These are phyloP conservation scores for Chrysoporthe cubensis DNA, from an alignment of 2,329 filamentous ascomycete genomes.

Conservation along the genomic window DNA sequence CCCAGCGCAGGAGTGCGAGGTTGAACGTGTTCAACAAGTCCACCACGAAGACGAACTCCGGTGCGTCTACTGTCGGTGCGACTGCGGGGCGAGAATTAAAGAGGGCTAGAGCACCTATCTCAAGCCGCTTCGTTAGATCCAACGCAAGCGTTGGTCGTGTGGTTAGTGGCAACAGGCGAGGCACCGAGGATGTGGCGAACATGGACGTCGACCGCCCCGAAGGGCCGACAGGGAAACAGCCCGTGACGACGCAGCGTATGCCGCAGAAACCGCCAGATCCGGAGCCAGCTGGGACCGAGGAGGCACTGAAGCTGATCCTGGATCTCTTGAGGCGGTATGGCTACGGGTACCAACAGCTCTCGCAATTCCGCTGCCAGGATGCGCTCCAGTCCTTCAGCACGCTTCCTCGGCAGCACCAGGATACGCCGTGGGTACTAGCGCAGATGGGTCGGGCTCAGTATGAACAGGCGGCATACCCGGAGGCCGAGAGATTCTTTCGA, in stretches of 20 bases:
- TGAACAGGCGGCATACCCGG: slow-evolving; percentile 82
- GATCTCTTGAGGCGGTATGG: slow-evolving; percentile 84
- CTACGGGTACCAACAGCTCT: slow-evolving; percentile 76
- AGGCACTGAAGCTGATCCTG: slow-evolving; percentile 76
- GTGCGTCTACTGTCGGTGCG: slow-evolving; percentile 59
- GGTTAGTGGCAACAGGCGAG: slow-evolving; percentile 88
- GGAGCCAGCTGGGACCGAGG: slow-evolving; percentile 70
- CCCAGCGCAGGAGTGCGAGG: slow-evolving; percentile 72
- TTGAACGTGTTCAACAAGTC: slow-evolving; percentile 72
- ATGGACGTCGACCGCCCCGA: slow-evolving; percentile 75
- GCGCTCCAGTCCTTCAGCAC: slow-evolving; percentile 75
- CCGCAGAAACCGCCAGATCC: slow-evolving; percentile 47
- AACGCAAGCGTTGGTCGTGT: slow-evolving; percentile 78
- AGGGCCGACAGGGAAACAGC: slow-evolving; percentile 49
- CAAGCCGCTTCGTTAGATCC: slow-evolving; percentile 64
- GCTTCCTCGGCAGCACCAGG: slow-evolving; percentile 75
- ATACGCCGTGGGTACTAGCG: slow-evolving; percentile 91
- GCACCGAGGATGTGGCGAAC: slow-evolving; percentile 61
- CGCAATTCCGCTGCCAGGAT: slow-evolving; percentile 77
- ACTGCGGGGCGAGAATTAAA: slow-evolving; percentile 75
- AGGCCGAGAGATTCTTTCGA: slow-evolving; percentile 85
- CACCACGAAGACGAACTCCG: slow-evolving; percentile 65
- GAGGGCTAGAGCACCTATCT: slow-evolving; percentile 77
- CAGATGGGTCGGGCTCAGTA: slow-evolving; percentile 91
- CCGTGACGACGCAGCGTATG: slow-evolving; percentile 40